Evolutionary conservation across 306 rosid genomes (phyloP), one percentile per base, ranked within the genome.

Genomic region (Vigna radiata): DNA sequence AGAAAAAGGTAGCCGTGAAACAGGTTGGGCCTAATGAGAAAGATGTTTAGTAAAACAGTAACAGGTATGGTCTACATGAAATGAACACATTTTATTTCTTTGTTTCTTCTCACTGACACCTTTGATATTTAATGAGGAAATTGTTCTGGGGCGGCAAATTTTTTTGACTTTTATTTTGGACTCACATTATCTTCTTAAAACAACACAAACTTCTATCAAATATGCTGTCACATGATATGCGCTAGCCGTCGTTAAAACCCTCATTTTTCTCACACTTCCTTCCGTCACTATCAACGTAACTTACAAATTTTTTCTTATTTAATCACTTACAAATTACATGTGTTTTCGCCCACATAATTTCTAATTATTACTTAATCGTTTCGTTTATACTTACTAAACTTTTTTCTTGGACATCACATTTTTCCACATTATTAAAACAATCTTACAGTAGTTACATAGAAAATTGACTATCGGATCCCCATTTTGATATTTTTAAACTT

Each of bases 41-140:
- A 15, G 43, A 41, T 18, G 29, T 41, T 68, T n/a, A 41, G 81
- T 39, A 27, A 66, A 77, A 77, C 12, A 29, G 50, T 19, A 56
- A 68, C 15, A 31, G 14, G 1, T 62, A 66, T 4, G 62, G 93
- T 77, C 93, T 75, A 87, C 18, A 73, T 89, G 89, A 89, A 91
- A 64, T 91, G 96, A 79, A 91, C 92, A 79, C 86, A 82, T 83
- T 77, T 62, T 43, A 9, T 12, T 62, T 41, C 13, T 52, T 64
- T 21, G 72, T 43, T 70, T 77, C 63, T 61, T 15, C 7, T 29
- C 44, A 67, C 17, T 4, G 39, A 25, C 18, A 27, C 6, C 71
- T 60, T 37, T 52, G 23, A 18, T 7, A 10, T 36, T 67, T 23
- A 29, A 73, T 68, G 47, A 69, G 53, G 77, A 78, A 37, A 52